Evolutionary conservation across 2,329 filamentous ascomycete species (phyloP).

Genomic region (Cordyceps cicadae): DNA sequence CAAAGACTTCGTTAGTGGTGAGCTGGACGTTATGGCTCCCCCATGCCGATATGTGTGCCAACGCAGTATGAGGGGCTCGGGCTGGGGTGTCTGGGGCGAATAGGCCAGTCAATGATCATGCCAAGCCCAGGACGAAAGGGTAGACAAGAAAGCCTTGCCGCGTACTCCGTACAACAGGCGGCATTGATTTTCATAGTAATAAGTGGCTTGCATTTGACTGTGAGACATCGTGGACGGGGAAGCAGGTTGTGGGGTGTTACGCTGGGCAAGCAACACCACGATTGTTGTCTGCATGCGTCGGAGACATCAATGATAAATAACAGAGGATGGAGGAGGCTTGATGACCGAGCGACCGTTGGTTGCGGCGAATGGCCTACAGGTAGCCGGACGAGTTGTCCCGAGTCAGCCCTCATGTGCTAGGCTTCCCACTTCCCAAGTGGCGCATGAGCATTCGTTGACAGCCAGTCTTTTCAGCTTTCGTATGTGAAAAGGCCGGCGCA

Average conservation of each 20-base stretch:
- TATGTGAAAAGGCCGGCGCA: background rate
- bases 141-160: too few relatives aligned
- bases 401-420: background rate
- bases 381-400: background rate
- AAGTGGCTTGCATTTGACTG: background rate
- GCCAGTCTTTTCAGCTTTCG: background rate
- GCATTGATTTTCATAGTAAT: background rate
- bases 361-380: background rate
- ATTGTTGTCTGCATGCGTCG: too few relatives aligned
- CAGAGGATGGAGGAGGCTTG: background rate
- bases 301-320: background rate
- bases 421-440: background rate
- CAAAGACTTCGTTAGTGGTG: background rate
- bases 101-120: too few relatives aligned
- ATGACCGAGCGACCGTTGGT: background rate
- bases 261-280: too few relatives aligned
- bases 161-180: too few relatives aligned
- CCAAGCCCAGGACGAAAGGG: too few relatives aligned
- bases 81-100: background rate
- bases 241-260: background rate
- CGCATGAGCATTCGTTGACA: background rate
- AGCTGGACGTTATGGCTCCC: background rate
- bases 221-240: conserved; percentile 2
- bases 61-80: background rate
- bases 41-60: background rate